Conservation (phyloP, 2,329 filamentous ascomycete genomes). For the Sordariomycetes sp. region DNA sequence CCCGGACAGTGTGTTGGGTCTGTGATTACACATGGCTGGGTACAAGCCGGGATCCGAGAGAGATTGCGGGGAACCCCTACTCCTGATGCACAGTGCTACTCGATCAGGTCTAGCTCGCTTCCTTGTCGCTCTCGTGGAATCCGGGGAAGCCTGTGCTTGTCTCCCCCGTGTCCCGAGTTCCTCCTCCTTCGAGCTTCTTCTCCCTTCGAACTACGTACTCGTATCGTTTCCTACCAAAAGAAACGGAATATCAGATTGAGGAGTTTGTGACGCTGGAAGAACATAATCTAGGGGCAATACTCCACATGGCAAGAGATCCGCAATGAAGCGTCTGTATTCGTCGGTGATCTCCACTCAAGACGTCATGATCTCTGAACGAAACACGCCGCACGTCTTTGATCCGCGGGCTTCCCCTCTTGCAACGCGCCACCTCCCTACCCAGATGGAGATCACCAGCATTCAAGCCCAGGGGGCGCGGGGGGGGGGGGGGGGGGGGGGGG, state of each 20-base stretch:
- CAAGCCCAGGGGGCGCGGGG: not conserved
- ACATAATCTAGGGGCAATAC: too few species aligned
- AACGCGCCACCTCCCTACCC: not conserved
- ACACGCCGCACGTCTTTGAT: not conserved
- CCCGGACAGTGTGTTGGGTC: too few species aligned
- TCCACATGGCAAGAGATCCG: too few species aligned
- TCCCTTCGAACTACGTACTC: not conserved
- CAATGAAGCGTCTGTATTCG: too few species aligned
- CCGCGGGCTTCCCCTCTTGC: not conserved
- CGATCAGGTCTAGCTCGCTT: not conserved
- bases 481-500: too few species aligned
- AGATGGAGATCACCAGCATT: not conserved
- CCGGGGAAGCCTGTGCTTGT: not conserved
- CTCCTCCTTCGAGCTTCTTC: not conserved
- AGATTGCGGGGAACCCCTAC: not conserved
- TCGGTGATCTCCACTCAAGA: not conserved
- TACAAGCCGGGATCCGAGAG: not conserved
- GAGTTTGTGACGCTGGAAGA: too few species aligned
- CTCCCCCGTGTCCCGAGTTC: not conserved
- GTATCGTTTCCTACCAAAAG: too few species aligned
- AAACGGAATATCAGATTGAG: too few species aligned
- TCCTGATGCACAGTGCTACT: not conserved
- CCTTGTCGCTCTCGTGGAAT: not conserved
- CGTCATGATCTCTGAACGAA: not conserved
- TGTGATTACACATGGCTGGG: too few species aligned